Evolutionary conservation across 2,329 filamentous ascomycete genomes (phyloP), one percentile per base, ranked within the genome.

Genomic region (Aspergillus hortae): DNA sequence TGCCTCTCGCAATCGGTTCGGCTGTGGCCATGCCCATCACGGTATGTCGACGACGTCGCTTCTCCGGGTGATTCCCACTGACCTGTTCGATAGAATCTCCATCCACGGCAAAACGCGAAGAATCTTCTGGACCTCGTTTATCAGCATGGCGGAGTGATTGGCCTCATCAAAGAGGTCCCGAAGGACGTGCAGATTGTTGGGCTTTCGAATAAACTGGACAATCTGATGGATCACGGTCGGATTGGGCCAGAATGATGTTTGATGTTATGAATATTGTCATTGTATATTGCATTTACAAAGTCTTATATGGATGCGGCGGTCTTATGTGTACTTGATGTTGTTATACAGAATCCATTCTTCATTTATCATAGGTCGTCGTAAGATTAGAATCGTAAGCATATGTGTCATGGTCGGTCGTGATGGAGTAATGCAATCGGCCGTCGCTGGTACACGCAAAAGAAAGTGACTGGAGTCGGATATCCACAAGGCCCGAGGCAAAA

Each of bases 391-490:
- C 35, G 17, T 19, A 42, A 23, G 40, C 17, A 42, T 42, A 42
- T 21, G 19, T 6, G 14, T n/a, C 14, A 38, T n/a, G 35, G 17
- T 42, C 19, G 15, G 40, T 42, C 40, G 19, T 42, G 40, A 41
- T 10, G 38, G 14, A 41, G 14, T 10, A 42, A 23, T 21, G 19
- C 17, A 15, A 41, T 41, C 21, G 42, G 21, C 23, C 40, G 40
- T 42, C 11, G 19, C 15, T 42, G 15, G 19, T 6, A 19, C 15
- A 42, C 23, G 19, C 11, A 12, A 12, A 12, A 42, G 17, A 23
- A 42, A 42, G 17, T 1, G 40, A 42, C 14, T 38, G 15, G 35
- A 35, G 35, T 51, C 36, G 43, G 43, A 36, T 46, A 51, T 46
- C 43, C 43, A 33, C 32, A 25, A 17, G 19, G 40, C 9, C n/a